phyloP scores from a whole-genome alignment of 352 stramenopile genomes.

The Pythium periplocum region DNA sequence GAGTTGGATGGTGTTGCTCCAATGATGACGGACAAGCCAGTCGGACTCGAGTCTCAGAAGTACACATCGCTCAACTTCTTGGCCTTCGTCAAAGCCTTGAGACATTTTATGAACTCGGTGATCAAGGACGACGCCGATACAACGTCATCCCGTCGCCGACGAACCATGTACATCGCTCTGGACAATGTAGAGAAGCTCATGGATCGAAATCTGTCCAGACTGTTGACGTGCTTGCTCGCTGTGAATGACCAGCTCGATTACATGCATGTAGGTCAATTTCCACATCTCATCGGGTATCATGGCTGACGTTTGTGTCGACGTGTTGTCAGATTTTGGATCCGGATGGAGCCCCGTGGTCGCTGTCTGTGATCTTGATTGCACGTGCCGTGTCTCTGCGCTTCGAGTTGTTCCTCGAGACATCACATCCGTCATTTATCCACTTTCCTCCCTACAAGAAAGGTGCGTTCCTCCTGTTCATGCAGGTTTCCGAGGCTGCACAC shows the following conservation, averaged over 20 bases:
- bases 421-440: slow-evolving; percentile 17
- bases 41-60: background rate
- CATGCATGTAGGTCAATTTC: slow-evolving; percentile 31
- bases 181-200: slow-evolving; percentile 70
- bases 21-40: background rate
- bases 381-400: slow-evolving; percentile 63
- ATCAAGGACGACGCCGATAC: background rate
- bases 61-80: slow-evolving; percentile 66
- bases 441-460: slow-evolving; percentile 20
- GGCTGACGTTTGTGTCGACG: background rate
- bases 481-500: too few relatives aligned
- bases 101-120: slow-evolving; percentile 34
- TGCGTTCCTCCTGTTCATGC: slow-evolving; percentile 1
- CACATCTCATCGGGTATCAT: background rate
- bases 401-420: slow-evolving; percentile 27
- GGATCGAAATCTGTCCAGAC: slow-evolving; percentile 38
- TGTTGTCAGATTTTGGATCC: slow-evolving; percentile 13
- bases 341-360: slow-evolving; percentile 33
- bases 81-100: slow-evolving; percentile 59
- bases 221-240: slow-evolving; percentile 61
- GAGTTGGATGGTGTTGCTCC: too few relatives aligned
- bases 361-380: slow-evolving; percentile 60
- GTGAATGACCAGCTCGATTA: slow-evolving; percentile 67
- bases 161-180: slow-evolving; percentile 52
- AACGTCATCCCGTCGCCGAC: background rate